Base-by-base conservation (phyloP, 164 flowering plant genomes). In the Berberis vulgaris region DNA sequence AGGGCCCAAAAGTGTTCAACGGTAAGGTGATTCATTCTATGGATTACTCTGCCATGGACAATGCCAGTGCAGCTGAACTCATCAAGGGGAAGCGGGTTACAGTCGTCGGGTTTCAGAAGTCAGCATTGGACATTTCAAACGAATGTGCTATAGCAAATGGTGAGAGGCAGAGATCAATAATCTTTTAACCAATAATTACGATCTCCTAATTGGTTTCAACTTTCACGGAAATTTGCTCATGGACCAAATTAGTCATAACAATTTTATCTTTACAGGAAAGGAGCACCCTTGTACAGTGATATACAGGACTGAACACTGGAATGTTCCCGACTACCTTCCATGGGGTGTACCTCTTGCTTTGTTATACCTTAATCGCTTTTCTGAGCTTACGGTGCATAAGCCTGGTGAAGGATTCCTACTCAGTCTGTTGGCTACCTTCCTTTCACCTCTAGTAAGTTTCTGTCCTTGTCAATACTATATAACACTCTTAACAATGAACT, bases 1-100 rank as follows among this genome's bases (percentile, higher is more conserved):
- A 62, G 65, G 84, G 87, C 10, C 83, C 87, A 9, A 79, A 84
- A 11, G 74, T 65, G 40, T 83, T 83, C 62, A 8, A 62, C 4
- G 89, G 89, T 2, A 47, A 52, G 54, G 54, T 52, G 11, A 52
- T 52, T 10, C 54, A 52, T 26, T 52, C 54, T 52, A 52, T 52
- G 54, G 54, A 52, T 26, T 52, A 52, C n/a, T 7, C 54, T 52
- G 54, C 54, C 54, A 52, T 52, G 13, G 54, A 52, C n/a, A 26
- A 52, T 52, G 54, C 54, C n/a, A 52, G 54, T 52, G 54, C 54
- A 10, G 54, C 54, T 6, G 11, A 52, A 52, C n/a, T 4, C n/a
- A 11, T 52, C 11, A 52, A 52, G n/a, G 54, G 54, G 11, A 52
- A 52, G 54, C 11, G 54, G n/a, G 54, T 52, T 7, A 10, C 54